Conservation (phyloP, 1,284 basidiomycete genomes). For the Agroathelia rolfsii region DNA sequence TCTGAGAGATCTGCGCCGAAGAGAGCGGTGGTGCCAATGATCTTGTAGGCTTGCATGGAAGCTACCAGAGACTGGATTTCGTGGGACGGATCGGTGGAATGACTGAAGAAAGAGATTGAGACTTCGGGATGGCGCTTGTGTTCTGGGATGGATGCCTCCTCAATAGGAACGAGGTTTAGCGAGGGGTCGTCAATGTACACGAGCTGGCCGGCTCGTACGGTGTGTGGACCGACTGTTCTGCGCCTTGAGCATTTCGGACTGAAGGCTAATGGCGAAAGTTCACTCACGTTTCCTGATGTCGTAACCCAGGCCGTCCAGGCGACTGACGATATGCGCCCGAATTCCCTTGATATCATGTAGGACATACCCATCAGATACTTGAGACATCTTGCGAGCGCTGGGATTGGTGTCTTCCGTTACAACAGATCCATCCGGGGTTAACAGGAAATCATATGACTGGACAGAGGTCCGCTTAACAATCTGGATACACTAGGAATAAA, state of each 20-base stretch:
- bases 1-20: conserved; percentile 59
- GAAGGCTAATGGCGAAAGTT: neutral
- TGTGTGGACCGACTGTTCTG: conserved; percentile 68
- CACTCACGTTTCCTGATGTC: conserved; percentile 73
- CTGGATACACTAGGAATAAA: conserved; percentile 5
- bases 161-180: conserved; percentile 31
- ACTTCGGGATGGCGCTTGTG: conserved; percentile 33
- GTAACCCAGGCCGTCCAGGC: conserved; percentile 78
- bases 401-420: conserved; percentile 66
- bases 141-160: conserved; percentile 17
- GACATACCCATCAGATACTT: conserved; percentile 61
- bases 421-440: conserved; percentile 48
- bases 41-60: conserved; percentile 34
- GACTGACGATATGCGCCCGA: conserved; percentile 63
- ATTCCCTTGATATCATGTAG: conserved; percentile 72
- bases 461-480: conserved; percentile 8
- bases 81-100: conserved; percentile 35
- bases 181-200: conserved; percentile 74
- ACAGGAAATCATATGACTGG: conserved; percentile 71
- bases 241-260: conserved; percentile 8
- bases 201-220: conserved; percentile 67
- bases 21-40: conserved; percentile 53
- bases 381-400: conserved; percentile 50
- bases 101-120: conserved; percentile 47
- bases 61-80: conserved; percentile 25